These are phyloP conservation scores for Zymoseptoria passerinii DNA, from an alignment of 2,329 filamentous ascomycete species.

Conservation along the genomic window DNA sequence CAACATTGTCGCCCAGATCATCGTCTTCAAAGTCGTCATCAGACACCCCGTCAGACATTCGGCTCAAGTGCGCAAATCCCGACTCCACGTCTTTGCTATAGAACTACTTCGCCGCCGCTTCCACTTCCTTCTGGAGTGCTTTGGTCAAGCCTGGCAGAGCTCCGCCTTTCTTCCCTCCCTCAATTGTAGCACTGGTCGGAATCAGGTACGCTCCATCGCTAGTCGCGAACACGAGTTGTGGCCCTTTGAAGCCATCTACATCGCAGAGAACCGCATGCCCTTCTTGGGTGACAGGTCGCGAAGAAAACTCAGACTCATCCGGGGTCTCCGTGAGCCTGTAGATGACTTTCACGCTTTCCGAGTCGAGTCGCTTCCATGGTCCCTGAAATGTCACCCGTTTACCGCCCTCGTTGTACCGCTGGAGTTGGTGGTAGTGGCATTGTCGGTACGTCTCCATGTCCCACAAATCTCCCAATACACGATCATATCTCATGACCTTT, in stretches of 20 bases:
- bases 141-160: background rate
- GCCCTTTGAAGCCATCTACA: conserved; percentile 2
- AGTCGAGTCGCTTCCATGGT: conserved; percentile 13
- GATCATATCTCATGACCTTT: conserved; percentile 48
- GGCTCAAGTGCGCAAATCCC: no score
- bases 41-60: no score
- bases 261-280: background rate
- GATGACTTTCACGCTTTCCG: background rate
- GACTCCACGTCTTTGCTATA: no score
- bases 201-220: conserved; percentile 13
- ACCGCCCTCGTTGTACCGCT: background rate
- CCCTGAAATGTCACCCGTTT: conserved; percentile 20
- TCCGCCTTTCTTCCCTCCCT: conserved; percentile 16
- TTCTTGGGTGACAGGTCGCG: background rate
- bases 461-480: conserved; percentile 62
- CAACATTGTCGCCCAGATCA: no score
- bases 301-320: background rate
- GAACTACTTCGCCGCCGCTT: no score
- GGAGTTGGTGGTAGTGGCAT: conserved; percentile 6
- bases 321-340: background rate
- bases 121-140: no score
- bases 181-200: conserved; percentile 17
- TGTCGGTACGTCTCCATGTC: conserved; percentile 31
- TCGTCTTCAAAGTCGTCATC: no score
- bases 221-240: conserved; percentile 11